Conservation (phyloP, 2,329 filamentous ascomycete species). For the Botryotinia narcissicola region DNA sequence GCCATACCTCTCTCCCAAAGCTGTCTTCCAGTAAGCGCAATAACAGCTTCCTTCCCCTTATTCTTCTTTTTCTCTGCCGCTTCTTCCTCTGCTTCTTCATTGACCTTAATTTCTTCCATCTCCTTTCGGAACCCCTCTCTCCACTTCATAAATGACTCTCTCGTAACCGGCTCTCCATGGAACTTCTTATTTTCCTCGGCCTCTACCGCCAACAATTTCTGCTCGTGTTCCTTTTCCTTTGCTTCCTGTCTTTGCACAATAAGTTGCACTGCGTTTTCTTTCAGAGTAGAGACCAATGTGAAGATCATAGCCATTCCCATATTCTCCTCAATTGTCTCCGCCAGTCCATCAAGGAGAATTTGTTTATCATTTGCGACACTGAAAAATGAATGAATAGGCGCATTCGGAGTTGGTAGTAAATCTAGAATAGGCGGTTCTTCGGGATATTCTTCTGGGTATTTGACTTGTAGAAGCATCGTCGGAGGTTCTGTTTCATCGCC, state of each 20-base stretch:
- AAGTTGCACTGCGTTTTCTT: constrained; percentile 86
- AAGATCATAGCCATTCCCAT: constrained; percentile 98
- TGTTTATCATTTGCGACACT: constrained; percentile 78
- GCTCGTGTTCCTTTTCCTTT: constrained; percentile 56
- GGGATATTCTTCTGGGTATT: constrained; percentile 87
- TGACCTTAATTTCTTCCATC: constrained; percentile 69
- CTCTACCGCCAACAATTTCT: constrained; percentile 60
- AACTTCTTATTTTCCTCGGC: constrained; percentile 96
- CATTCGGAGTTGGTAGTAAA: constrained; percentile 69
- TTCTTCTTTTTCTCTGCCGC: constrained; percentile 80
- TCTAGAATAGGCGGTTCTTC: constrained; percentile 83
- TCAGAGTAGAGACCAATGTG: constrained; percentile 80
- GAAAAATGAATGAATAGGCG: constrained; percentile 68
- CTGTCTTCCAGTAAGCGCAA: constrained; percentile 68
- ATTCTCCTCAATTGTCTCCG: constrained; percentile 82
- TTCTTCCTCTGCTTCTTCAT: constrained; percentile 71
- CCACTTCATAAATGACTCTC: constrained; percentile 83
- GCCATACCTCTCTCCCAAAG: constrained; percentile 75
- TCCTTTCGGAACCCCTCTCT: constrained; percentile 73
- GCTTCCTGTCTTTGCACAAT: constrained; percentile 70
- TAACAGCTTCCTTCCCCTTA: constrained; percentile 69
- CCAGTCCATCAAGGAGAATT: constrained; percentile 66
- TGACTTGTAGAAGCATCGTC: constrained; percentile 76
- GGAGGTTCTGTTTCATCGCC: constrained; percentile 63
- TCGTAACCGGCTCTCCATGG: constrained; percentile 84